A percentile compares a stretch with the other conserved stretches of the same genome.
These are phyloP conservation scores for Geranomyces michiganensis DNA, from an alignment of 192 early-diverging fungal genomes.

Conservation along the genomic window DNA sequence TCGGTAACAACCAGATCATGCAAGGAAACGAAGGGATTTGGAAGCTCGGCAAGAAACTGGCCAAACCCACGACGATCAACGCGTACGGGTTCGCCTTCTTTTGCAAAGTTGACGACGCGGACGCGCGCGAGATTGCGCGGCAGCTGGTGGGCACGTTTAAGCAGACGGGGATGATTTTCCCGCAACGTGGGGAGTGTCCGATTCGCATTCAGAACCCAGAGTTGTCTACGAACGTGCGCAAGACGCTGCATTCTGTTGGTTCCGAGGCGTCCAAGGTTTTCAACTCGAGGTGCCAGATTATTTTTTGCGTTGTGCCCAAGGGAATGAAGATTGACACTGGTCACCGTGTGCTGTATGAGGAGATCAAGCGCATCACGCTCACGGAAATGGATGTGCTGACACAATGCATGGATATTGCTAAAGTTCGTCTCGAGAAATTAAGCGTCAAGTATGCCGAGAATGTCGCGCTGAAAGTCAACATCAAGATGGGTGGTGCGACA, in stretches of 20 bases:
- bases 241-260: slow-evolving; percentile 51
- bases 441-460: slow-evolving; percentile 85
- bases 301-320: slow-evolving; percentile 57
- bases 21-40: slow-evolving; percentile 24
- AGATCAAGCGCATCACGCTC: slow-evolving; percentile 80
- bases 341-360: slow-evolving; percentile 61
- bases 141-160: slow-evolving; percentile 18
- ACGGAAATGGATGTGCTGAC: slow-evolving; percentile 79
- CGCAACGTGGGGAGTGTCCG: slow-evolving; percentile 16
- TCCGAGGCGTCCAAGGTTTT: slow-evolving; percentile 37
- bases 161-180: slow-evolving; percentile 16
- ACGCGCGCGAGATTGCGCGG: slow-evolving; percentile 27
- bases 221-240: slow-evolving; percentile 53
- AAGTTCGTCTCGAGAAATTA: slow-evolving; percentile 15
- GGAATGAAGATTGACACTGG: slow-evolving; percentile 37
- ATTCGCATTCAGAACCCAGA: slow-evolving; percentile 37
- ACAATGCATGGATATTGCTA: slow-evolving; percentile 74
- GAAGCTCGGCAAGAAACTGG: slow-evolving; percentile 23
- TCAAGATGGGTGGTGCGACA: slow-evolving; percentile 67
- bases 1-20: slow-evolving; percentile 13
- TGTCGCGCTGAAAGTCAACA: slow-evolving; percentile 79
- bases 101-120: slow-evolving; percentile 1
- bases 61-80: slow-evolving; percentile 17
- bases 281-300: slow-evolving; percentile 59
- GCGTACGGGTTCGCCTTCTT: slow-evolving; percentile 39